Conservation (phyloP, 2,329 filamentous ascomycete species). For the Colletotrichum sp. region DNA sequence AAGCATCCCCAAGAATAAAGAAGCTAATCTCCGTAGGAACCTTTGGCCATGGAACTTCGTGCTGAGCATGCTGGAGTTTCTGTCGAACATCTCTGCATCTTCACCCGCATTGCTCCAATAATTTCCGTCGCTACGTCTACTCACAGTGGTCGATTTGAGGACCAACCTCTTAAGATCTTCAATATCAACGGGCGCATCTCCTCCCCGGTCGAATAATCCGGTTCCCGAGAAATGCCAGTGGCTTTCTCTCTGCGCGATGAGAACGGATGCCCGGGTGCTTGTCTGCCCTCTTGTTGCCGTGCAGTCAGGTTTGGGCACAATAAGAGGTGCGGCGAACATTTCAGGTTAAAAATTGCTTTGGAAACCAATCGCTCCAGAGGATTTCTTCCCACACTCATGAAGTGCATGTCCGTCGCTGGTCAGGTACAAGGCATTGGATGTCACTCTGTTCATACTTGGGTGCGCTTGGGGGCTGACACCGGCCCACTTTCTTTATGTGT, state of each 20-base stretch:
- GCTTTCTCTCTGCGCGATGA: neutral
- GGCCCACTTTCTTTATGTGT: too few species aligned
- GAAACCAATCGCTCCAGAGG: neutral
- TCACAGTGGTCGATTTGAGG: too few species aligned
- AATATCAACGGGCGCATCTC: neutral
- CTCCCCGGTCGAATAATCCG: neutral
- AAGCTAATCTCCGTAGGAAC: neutral
- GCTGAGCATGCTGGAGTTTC: neutral
- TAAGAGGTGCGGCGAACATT: neutral
- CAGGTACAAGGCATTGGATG: neutral
- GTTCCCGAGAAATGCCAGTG: neutral
- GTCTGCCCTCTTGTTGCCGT: too few species aligned
- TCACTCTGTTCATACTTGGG: neutral
- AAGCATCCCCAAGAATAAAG: too few species aligned
- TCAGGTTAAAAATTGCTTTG: neutral
- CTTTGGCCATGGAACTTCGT: neutral
- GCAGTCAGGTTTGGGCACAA: neutral
- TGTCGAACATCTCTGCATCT: neutral
- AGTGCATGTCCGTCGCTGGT: neutral
- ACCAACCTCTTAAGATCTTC: too few species aligned
- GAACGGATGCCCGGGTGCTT: neutral
- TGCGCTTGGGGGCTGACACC: neutral
- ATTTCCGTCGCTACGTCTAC: neutral
- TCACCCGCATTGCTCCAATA: neutral
- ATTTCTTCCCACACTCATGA: neutral